A percentile compares a stretch with the other conserved stretches of the same genome.
Conservation (phyloP, 352 stramenopile genomes). For the Phytophthora fragariaefolia region DNA sequence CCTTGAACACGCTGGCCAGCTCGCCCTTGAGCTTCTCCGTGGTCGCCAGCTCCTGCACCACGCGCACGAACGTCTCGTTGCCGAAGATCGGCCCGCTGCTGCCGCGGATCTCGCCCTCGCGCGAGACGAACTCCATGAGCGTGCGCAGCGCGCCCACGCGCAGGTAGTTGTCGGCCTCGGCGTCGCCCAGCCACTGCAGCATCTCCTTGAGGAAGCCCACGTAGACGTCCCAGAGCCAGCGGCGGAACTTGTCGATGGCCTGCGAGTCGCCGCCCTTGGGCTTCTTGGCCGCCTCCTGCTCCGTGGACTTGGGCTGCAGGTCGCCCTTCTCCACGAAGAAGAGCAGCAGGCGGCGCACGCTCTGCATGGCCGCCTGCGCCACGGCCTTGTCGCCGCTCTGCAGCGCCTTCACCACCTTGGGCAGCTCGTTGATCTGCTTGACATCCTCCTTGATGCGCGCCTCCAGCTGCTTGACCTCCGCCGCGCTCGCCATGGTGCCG, state of each 20-base stretch:
- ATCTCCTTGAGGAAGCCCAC: conserved; percentile 85
- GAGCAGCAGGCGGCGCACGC: conserved; percentile 76
- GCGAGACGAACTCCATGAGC: conserved; percentile 89
- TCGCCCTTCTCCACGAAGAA: conserved; percentile 89
- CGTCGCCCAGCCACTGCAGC: conserved; percentile 70
- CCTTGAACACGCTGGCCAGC: conserved; percentile 84
- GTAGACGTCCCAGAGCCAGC: conserved; percentile 88
- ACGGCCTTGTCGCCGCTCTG: conserved; percentile 77
- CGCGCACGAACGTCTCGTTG: conserved; percentile 84
- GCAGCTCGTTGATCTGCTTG: conserved; percentile 85
- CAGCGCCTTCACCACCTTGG: conserved; percentile 78
- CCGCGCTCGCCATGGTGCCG: conserved; percentile 58
- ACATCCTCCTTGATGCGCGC: conserved; percentile 88
- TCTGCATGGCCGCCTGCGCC: conserved; percentile 80
- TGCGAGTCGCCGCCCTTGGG: conserved; percentile 42
- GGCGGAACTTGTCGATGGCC: conserved; percentile 75
- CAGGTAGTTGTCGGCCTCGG: conserved; percentile 63
- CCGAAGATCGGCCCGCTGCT: conserved; percentile 55
- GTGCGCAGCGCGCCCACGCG: conserved; percentile 86
- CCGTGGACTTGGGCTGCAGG: conserved; percentile 36
- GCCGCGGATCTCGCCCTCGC: conserved; percentile 63
- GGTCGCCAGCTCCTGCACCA: conserved; percentile 73
- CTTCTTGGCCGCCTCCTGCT: conserved; percentile 56
- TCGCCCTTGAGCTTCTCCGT: conserved; percentile 83
- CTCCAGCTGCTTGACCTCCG: conserved; percentile 88